A percentile compares a stretch with the other conserved stretches of the same genome.
Conservation (phyloP, 805 yeast genomes). For the Yamadazyma akitaensis region DNA sequence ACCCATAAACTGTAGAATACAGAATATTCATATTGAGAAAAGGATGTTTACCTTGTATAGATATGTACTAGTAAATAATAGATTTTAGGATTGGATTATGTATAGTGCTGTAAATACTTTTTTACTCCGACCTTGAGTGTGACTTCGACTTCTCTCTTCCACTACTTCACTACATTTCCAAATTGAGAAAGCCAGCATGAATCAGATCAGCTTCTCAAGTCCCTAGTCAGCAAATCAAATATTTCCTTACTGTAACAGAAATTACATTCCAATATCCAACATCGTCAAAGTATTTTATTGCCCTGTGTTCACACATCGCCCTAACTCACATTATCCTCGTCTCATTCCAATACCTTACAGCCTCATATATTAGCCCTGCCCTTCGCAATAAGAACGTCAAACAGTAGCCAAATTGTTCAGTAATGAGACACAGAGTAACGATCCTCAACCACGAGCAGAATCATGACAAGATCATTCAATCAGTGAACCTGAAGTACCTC, state of each 20-base stretch:
- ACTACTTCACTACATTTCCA: background rate
- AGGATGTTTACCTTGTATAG: no score
- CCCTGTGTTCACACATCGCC: no score
- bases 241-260: background rate
- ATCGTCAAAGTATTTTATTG: no score
- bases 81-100: no score
- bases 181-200: background rate
- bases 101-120: no score
- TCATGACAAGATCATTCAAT: conserved; percentile 23
- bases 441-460: conserved; percentile 23
- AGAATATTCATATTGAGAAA: no score
- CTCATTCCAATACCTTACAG: background rate
- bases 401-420: background rate
- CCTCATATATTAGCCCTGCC: background rate
- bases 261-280: no score
- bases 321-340: background rate
- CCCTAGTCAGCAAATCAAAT: background rate
- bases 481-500: conserved; percentile 14
- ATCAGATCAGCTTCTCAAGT: background rate
- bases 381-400: background rate
- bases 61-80: no score
- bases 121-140: no score
- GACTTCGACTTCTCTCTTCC: no score
- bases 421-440: conserved; percentile 30
- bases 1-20: no score